Evolutionary conservation across 2,329 filamentous ascomycete genomes (phyloP).

Genomic region (Penicillium sp.): DNA sequence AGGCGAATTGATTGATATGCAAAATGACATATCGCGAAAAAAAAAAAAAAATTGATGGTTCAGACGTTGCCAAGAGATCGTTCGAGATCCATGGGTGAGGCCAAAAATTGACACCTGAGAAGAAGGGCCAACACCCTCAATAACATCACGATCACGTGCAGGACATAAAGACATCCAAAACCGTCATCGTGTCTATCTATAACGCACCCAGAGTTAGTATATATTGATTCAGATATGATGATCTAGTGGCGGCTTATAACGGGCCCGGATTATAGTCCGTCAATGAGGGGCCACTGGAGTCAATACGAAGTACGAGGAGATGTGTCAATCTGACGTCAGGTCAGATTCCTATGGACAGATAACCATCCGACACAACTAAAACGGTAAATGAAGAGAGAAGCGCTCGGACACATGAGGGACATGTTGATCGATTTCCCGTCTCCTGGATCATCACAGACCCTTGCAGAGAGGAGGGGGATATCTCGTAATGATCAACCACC

Average conservation of each 20-base stretch:
- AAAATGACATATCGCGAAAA: too few relatives aligned
- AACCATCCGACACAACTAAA: neutral
- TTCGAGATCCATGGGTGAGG: neutral
- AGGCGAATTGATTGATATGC: too few relatives aligned
- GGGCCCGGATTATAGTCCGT: neutral
- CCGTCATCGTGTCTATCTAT: neutral
- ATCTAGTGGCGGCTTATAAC: neutral
- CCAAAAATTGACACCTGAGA: neutral
- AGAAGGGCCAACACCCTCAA: neutral
- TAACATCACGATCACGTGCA: neutral
- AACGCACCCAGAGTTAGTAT: neutral
- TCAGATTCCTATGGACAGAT: neutral
- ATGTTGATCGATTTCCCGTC: conserved; percentile 2
- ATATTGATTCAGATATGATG: too few relatives aligned
- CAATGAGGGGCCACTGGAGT: neutral
- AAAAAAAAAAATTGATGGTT: neutral
- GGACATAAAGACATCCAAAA: neutral
- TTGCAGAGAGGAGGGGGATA: neutral
- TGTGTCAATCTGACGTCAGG: conserved; percentile 5
- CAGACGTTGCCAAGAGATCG: neutral
- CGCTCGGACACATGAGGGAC: neutral
- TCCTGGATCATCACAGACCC: neutral
- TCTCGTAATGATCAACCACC: neutral
- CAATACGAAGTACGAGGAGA: neutral
- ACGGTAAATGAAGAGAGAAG: neutral